Evolutionary conservation across 768 basidiomycete genomes (phyloP), one percentile per base, ranked within the genome.

Genomic region (Mycena galopus): DNA sequence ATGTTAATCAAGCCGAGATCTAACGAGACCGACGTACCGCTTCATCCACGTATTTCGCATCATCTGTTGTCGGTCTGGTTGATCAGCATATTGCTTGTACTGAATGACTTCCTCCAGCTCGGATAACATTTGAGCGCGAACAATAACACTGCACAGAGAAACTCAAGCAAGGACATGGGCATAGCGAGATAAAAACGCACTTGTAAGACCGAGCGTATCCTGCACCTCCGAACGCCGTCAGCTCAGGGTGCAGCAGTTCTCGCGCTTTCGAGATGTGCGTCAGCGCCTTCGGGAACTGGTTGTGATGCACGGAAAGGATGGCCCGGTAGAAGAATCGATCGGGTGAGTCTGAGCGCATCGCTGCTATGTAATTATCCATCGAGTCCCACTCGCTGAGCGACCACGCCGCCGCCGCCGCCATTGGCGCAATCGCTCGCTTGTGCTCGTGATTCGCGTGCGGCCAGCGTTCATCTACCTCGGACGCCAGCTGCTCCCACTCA

Each of bases 1-100:
- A n/a, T 57, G 42, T 69, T 30, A 67, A 51, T 14, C 14, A 4
- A 2, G 35, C 8, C 9, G 1, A 7, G n/a, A 53, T n/a, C n/a
- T 10, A 2, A 57, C 17, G 44, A 39, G 9, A 9, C 19, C 30
- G 21, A 71, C 47, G 21, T 68, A 95, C 96, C 97, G 89, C 78
- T 96, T 96, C 91, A 97, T 96, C 98, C 98, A 99, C 0, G 98
- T 99, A 82, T 93, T 95, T 57, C 94, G 88, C 86, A 97, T 96
- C 10, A 93, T 92, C 71, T 87, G 87, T 75, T 97, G 96, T 19
- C 96, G 90, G 69, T 98, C 96, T 0, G 95, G 93, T 79, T 98
- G 96, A 80, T 99, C 97, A 35, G 93, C 93, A 75, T 92, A 92
- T 80, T 97, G 94, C 81, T 99, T 99, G 85, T 96, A 99, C 56